Base-by-base conservation (phyloP, 2,329 filamentous ascomycete species). In the Talaromyces atroroseus region DNA sequence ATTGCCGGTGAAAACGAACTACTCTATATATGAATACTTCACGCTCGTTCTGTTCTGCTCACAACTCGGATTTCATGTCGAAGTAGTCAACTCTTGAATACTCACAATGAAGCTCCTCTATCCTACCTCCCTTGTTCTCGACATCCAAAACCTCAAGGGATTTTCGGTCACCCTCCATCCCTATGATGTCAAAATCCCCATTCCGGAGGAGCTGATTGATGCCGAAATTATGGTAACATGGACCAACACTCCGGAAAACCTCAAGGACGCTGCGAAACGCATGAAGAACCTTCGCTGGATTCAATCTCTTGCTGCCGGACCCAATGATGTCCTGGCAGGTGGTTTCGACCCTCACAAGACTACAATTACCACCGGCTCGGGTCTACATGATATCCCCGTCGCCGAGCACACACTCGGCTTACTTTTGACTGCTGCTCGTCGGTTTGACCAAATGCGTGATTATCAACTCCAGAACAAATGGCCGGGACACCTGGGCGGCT, bases 261-360 rank as follows among this genome's bases (percentile, higher is more conserved):
- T 87, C 58, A 70, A 76, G 21, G 80, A 85, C 65, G 83, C 83
- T 49, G 80, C 78, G 2, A 62, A 66, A 51, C 78, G 79, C 58
- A 74, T 86, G 67, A 79, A 75, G 56, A 80, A 82, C 42, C 75
- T 87, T 14, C 76, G 76, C 61, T 87, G 83, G 83, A 86, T 87
- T 69, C 84, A 87, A 65, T 84, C 82, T 0, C 81, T 86, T 34
- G 84, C 84, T 36, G 83, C 84, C 0, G 84, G 84, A 0, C 84
- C 84, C 62, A 86, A 86, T 67, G 84, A 86, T 65, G 82, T 86
- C 16, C 78, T 86, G 18, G 68, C 66, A 52, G 84, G 83, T 24
- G 84, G 83, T 56, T 86, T 87, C 68, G 78, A 83, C 65, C 63
- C 74, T 10, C 66, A 74, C 53, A 72, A 73, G 52, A 73, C 83